phyloP scores from a whole-genome alignment of 2,329 filamentous ascomycete species.

The Ophiostoma novo-ulmi region DNA sequence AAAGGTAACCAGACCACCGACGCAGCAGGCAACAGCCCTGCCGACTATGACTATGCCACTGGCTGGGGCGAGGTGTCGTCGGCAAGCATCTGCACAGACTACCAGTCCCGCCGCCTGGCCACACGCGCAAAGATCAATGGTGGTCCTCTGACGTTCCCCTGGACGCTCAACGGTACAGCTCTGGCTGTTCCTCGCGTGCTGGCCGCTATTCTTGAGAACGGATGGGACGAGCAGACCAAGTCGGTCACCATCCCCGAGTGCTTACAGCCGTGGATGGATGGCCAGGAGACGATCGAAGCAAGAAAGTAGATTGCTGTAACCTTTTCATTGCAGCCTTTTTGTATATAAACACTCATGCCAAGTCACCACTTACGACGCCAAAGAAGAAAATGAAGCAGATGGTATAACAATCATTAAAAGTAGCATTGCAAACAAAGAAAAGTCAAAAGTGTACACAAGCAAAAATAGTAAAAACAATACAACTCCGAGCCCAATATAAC shows the following conservation, averaged over 20 bases:
- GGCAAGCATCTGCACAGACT: conserved; percentile 88
- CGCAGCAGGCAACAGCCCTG: neutral
- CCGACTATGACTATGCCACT: conserved; percentile 47
- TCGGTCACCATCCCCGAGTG: conserved; percentile 73
- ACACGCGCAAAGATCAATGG: conserved; percentile 61
- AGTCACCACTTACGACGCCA: conserved; percentile 2
- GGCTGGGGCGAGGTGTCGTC: conserved; percentile 95
- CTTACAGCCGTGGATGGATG: conserved; percentile 79
- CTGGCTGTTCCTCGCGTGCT: conserved; percentile 85
- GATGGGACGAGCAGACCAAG: conserved; percentile 68
- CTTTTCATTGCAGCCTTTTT: neutral
- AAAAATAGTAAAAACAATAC: neutral
- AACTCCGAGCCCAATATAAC: neutral
- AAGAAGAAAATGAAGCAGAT: neutral
- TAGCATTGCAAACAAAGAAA: neutral
- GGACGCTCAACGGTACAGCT: conserved; percentile 91
- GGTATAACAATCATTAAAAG: neutral
- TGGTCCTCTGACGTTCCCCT: conserved; percentile 66
- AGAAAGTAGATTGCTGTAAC: conserved; percentile 30
- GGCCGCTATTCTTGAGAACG: conserved; percentile 83
- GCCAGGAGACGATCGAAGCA: conserved; percentile 57
- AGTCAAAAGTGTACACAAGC: neutral
- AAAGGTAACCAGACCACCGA: neutral
- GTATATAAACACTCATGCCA: neutral
- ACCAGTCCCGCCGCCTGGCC: conserved; percentile 76